phyloP scores from a whole-genome alignment of 306 rosid species.

The Citrullus amarus region DNA sequence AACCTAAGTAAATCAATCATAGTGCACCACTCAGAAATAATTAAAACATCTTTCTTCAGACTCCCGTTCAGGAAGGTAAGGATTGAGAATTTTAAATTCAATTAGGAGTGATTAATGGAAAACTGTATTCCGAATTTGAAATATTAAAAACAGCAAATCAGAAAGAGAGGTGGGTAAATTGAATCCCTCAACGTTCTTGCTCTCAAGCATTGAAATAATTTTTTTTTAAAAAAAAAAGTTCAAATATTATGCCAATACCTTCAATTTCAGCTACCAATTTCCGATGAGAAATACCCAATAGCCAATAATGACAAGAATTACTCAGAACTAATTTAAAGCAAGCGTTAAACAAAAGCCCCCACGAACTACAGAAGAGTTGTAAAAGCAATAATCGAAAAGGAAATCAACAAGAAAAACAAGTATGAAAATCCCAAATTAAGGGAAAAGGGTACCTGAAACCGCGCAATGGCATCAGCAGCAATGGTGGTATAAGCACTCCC shows the following conservation, averaged over 20 bases:
- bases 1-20: not conserved
- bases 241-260: not conserved
- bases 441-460: constrained; percentile 52
- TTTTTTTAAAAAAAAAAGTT: too few species aligned
- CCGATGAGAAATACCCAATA: not conserved
- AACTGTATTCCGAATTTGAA: not conserved
- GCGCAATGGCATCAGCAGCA: constrained; percentile 93
- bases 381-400: not conserved
- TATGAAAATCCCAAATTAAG: not conserved
- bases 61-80: not conserved
- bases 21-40: not conserved
- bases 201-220: not conserved
- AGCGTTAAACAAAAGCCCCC: not conserved
- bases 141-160: not conserved
- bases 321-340: not conserved
- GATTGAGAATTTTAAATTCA: not conserved
- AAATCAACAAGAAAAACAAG: not conserved
- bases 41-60: not conserved
- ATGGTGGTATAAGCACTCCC: constrained; percentile 98
- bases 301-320: not conserved
- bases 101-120: not conserved
- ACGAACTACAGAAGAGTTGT: not conserved
- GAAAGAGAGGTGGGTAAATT: not conserved
- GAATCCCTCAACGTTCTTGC: not conserved
- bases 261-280: not conserved